Evolutionary conservation across 257 asterid species (phyloP), one percentile per base, ranked within the genome.

Genomic region (Lycium ferocissimum): DNA sequence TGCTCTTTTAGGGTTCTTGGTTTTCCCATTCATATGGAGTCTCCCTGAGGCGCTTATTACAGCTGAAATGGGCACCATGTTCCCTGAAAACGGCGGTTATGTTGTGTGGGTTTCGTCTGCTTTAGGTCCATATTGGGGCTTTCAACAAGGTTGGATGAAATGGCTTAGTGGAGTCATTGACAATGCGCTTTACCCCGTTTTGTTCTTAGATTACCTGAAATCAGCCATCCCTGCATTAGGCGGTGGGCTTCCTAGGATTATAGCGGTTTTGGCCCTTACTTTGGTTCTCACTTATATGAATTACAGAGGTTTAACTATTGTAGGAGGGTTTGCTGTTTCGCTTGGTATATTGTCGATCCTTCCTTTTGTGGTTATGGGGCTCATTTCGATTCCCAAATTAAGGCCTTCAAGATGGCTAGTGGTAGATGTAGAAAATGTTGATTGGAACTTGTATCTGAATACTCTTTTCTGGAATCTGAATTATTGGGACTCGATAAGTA

Each of bases 391-490:
- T 78, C 82, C 82, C 49, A 53, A 53, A 53, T 26, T 78, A 54
- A 53, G 9, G 65, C 65, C 82, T 53, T 56, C 61, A 53, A 78
- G 82, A 53, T 78, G 82, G 82, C 53, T 53, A 33, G 82, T 78
- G 47, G 65, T 54, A 8, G 82, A 78, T 78, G 65, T 78, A 78
- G 49, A 9, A 17, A 78, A 26, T 78, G 65, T 78, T 26, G 65
- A 78, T 78, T 78, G 82, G 82, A 78, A 78, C 82, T 78, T 78
- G 82, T 78, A 78, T 78, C 82, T 78, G 82, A 78, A 78, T 78
- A 78, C 82, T 53, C 82, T 78, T 33, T 78, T 78, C 49, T 78
- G 82, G 82, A 78, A 78, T 78, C 47, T 78, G 17, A 78, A 78
- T 53, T 78, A 78, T 40, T 78, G 65, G 82, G 82, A 78, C 49